A percentile compares a stretch with the other conserved stretches of the same genome.
Conservation (phyloP, 2,329 filamentous ascomycete genomes). For the Tolypocladium tropicale region DNA sequence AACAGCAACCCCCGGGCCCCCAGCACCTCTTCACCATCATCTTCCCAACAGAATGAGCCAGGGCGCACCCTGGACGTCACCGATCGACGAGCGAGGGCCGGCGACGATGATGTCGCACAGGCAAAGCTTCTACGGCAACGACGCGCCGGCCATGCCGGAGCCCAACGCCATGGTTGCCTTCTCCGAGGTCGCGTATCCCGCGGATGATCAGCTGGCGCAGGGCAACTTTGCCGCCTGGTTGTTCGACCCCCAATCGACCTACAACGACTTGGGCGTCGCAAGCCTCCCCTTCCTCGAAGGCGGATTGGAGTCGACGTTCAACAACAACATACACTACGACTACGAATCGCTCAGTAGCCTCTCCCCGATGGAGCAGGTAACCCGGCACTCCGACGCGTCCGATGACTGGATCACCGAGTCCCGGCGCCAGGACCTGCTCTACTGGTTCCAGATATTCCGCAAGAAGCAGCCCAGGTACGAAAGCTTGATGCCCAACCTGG, state of each 20-base stretch:
- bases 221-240: conserved; percentile 42
- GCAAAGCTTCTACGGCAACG: conserved; percentile 23
- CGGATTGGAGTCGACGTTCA: conserved; percentile 39
- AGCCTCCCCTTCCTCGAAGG: conserved; percentile 37
- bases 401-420: conserved; percentile 35
- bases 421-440: conserved; percentile 33
- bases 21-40: conserved; percentile 13
- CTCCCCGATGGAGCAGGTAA: conserved; percentile 34
- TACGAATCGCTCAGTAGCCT: conserved; percentile 37
- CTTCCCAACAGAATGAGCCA: conserved; percentile 7
- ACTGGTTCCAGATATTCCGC: conserved; percentile 31
- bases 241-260: conserved; percentile 33
- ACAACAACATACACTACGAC: conserved; percentile 40
- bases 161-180: conserved; percentile 22
- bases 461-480: conserved; percentile 32
- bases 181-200: conserved; percentile 8
- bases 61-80: conserved; percentile 13
- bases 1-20: conserved; percentile 14
- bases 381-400: conserved; percentile 25
- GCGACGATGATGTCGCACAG: conserved; percentile 27
- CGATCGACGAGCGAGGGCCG: conserved; percentile 22
- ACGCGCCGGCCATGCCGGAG: conserved; percentile 18
- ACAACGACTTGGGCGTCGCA: conserved; percentile 30
- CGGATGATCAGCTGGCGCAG: conserved; percentile 24
- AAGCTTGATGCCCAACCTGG: conserved; percentile 19